phyloP scores from a whole-genome alignment of 2,329 filamentous ascomycete species.

The Colletotrichum sp. region DNA sequence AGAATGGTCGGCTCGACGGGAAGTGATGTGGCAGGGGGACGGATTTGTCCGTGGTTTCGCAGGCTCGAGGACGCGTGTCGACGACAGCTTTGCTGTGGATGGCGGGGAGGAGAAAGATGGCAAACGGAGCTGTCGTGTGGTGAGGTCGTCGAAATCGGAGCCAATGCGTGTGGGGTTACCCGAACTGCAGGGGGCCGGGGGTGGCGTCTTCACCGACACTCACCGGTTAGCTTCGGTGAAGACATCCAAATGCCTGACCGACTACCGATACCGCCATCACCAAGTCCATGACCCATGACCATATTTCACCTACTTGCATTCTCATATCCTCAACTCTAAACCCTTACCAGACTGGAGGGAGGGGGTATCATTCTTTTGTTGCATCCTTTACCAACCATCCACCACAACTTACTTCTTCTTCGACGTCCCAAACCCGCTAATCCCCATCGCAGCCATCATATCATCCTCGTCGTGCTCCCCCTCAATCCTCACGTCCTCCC shows the following conservation, averaged over 20 bases:
- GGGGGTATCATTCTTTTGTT: constrained; percentile 34
- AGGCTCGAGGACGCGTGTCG: not conserved
- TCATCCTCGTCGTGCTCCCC: constrained; percentile 76
- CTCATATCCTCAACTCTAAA: not conserved
- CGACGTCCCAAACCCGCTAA: constrained; percentile 66
- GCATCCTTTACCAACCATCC: constrained; percentile 10
- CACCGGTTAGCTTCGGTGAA: not conserved
- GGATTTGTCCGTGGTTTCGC: not conserved
- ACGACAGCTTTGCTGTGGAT: not conserved
- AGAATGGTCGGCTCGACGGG: not conserved
- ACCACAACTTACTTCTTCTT: constrained; percentile 47
- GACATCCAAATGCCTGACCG: not conserved
- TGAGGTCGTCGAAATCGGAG: constrained; percentile 13
- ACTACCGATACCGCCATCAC: not conserved
- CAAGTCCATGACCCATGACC: not conserved
- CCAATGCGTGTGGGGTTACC: constrained; percentile 16
- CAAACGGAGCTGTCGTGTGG: not conserved
- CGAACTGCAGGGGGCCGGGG: constrained; percentile 2
- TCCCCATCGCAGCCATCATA: constrained; percentile 72
- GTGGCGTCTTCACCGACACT: not conserved
- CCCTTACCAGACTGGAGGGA: not conserved
- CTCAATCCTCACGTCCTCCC: constrained; percentile 68
- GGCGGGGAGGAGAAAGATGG: not conserved
- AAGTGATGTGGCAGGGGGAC: rapidly evolving
- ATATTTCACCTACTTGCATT: not conserved